Percentiles rank a stretch among this genome's conserved stretches.
Evolutionary conservation across 495 filamentous ascomycete species (phyloP).

Genomic region (Aspergillus sparsus): DNA sequence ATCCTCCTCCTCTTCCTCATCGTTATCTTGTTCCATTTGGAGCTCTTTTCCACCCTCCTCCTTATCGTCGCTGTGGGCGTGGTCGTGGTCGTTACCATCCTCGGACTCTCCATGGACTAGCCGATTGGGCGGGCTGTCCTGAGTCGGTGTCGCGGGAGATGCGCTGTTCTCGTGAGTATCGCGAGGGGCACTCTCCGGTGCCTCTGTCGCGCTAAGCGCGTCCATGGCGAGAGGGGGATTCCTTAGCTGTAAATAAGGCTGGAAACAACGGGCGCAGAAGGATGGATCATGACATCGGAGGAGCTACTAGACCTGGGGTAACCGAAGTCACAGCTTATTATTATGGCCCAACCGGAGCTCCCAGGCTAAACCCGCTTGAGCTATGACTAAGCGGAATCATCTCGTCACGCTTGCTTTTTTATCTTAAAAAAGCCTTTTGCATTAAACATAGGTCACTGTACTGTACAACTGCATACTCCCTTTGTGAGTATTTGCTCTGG

Average conservation of each 20-base stretch:
- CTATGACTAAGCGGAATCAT: conserved; percentile 20
- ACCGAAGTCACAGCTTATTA: not conserved
- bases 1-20: conserved; percentile 66
- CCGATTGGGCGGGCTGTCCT: conserved; percentile 24
- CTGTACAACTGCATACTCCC: too few relatives aligned
- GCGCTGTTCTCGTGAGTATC: conserved; percentile 23
- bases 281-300: conserved; percentile 23
- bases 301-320: conserved; percentile 21
- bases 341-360: conserved; percentile 11
- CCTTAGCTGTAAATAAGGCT: conserved; percentile 31
- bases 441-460: not conserved
- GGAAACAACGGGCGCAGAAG: conserved; percentile 11
- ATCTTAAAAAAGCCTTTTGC: not conserved
- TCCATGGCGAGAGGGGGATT: conserved; percentile 45
- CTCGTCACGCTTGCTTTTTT: not conserved
- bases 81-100: conserved; percentile 21
- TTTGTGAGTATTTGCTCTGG: too few relatives aligned
- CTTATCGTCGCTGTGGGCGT: conserved; percentile 16
- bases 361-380: conserved; percentile 21
- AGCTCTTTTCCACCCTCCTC: conserved; percentile 31
- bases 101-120: conserved; percentile 23
- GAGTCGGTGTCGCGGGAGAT: conserved; percentile 17
- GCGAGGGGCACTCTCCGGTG: conserved; percentile 28
- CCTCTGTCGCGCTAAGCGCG: conserved; percentile 45
- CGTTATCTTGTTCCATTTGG: conserved; percentile 47